A percentile compares a stretch with the other conserved stretches of the same genome.
Conservation (phyloP, 208 protist species). For the Trypanosoma cruzi region DNA sequence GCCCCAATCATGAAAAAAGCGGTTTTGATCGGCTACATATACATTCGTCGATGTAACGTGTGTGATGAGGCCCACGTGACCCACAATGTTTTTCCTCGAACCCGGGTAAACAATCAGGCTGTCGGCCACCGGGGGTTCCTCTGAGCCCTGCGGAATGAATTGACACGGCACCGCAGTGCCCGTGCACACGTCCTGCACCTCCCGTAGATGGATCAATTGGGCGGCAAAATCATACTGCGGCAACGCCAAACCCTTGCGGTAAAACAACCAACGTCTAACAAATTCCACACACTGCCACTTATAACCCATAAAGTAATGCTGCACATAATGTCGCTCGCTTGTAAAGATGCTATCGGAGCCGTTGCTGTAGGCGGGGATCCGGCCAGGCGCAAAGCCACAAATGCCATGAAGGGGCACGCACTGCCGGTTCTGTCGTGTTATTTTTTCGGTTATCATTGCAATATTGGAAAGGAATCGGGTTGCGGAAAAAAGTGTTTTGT, state of each 20-base stretch:
- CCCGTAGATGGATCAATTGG: conserved; percentile 14
- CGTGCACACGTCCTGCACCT: conserved; percentile 23
- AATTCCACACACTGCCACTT: conserved; percentile 92
- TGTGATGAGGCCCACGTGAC: conserved; percentile 86
- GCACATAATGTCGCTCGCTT: conserved; percentile 39
- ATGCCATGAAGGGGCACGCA: conserved; percentile 39
- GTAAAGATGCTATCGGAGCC: conserved; percentile 49
- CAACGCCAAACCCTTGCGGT: conserved; percentile 60
- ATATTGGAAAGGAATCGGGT: too few species aligned
- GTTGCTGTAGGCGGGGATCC: conserved; percentile 79
- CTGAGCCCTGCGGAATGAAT: conserved; percentile 57
- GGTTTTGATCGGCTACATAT: conserved; percentile 80
- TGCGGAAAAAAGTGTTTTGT: too few species aligned
- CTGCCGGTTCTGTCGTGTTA: background rate
- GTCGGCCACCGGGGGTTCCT: conserved; percentile 42
- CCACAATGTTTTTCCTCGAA: conserved; percentile 54
- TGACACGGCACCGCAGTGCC: conserved; percentile 46
- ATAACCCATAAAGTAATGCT: conserved; percentile 77
- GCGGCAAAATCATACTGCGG: conserved; percentile 28
- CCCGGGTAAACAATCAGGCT: conserved; percentile 84
- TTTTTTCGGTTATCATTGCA: background rate
- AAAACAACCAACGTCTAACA: conserved; percentile 75
- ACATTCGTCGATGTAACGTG: conserved; percentile 47
- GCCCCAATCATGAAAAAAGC: conserved; percentile 76
- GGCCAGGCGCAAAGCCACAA: conserved; percentile 57